phyloP scores from a whole-genome alignment of 2,329 filamentous ascomycete genomes.

The Calonectria leucothoes region DNA sequence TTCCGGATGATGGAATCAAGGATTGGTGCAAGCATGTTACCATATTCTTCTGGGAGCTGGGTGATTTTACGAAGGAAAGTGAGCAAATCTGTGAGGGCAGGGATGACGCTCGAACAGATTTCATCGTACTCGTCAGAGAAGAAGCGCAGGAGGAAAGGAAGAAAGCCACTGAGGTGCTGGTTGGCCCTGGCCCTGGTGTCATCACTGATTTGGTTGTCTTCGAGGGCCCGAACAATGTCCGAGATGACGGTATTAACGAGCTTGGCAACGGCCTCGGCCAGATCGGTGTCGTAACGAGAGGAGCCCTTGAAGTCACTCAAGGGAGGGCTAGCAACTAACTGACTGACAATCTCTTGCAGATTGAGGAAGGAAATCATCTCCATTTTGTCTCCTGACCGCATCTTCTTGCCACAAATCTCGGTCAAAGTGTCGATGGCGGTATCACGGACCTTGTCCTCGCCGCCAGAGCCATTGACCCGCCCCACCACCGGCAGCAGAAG shows the following conservation, averaged over 20 bases:
- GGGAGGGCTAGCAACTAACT: conserved; percentile 86
- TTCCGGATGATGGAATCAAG: conserved; percentile 93
- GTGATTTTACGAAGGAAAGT: conserved; percentile 88
- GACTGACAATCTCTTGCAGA: conserved; percentile 83
- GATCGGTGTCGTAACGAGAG: conserved; percentile 91
- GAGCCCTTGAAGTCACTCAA: conserved; percentile 83
- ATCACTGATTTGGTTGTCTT: conserved; percentile 71
- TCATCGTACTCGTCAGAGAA: conserved; percentile 99
- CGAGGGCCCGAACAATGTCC: conserved; percentile 88
- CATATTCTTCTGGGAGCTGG: conserved; percentile 78
- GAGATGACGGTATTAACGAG: conserved; percentile 90
- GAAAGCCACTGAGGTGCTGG: conserved; percentile 83
- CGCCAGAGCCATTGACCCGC: conserved; percentile 70
- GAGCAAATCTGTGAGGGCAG: conserved; percentile 90
- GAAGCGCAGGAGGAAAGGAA: conserved; percentile 90
- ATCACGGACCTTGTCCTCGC: conserved; percentile 85
- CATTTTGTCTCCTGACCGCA: conserved; percentile 93
- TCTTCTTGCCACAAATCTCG: conserved; percentile 97
- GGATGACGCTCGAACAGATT: conserved; percentile 95
- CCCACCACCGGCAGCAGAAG: conserved; percentile 89
- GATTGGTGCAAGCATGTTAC: conserved; percentile 86
- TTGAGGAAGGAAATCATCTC: conserved; percentile 94
- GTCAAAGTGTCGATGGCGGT: conserved; percentile 95
- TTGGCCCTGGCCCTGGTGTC: conserved; percentile 80
- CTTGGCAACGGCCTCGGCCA: conserved; percentile 94